These are phyloP conservation scores for Eucalyptus victrix DNA, from an alignment of 345 rosid species.

Conservation along the genomic window DNA sequence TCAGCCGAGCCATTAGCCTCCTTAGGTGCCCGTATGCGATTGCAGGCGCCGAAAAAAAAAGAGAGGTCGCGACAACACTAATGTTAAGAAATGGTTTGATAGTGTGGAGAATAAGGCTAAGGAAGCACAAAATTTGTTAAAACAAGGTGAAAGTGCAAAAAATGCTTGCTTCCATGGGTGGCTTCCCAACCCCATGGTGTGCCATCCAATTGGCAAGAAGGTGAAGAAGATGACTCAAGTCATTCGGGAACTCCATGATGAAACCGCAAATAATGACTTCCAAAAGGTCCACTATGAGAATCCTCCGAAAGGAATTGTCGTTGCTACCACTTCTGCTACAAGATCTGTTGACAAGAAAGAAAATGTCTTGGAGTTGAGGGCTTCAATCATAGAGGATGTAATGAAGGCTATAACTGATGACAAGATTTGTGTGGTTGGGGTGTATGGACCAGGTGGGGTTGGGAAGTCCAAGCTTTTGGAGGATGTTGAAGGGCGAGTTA, in stretches of 20 bases:
- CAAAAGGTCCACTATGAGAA: rapidly evolving
- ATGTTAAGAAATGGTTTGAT: too few relatives aligned
- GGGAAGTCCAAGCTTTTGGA: too few relatives aligned
- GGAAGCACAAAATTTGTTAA: rapidly evolving
- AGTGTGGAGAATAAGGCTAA: rapidly evolving
- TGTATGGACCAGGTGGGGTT: rapidly evolving
- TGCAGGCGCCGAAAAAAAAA: too few relatives aligned
- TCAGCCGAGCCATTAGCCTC: too few relatives aligned
- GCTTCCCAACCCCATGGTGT: not conserved
- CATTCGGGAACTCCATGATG: not conserved
- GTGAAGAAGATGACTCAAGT: not conserved
- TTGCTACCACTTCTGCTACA: rapidly evolving
- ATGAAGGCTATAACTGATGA: rapidly evolving
- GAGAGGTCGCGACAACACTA: too few relatives aligned
- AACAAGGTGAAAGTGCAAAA: rapidly evolving
- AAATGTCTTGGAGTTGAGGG: too few relatives aligned
- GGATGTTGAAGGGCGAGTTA: too few relatives aligned
- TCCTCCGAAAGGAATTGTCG: too few relatives aligned
- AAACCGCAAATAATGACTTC: too few relatives aligned
- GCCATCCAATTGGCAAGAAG: not conserved
- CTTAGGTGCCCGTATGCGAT: too few relatives aligned
- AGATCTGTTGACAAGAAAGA: rapidly evolving
- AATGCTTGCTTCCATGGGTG: not conserved
- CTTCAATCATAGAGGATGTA: rapidly evolving
- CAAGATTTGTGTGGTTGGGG: too few relatives aligned